Base-by-base conservation (phyloP, 352 stramenopile genomes). In the Pythium myriotylum region DNA sequence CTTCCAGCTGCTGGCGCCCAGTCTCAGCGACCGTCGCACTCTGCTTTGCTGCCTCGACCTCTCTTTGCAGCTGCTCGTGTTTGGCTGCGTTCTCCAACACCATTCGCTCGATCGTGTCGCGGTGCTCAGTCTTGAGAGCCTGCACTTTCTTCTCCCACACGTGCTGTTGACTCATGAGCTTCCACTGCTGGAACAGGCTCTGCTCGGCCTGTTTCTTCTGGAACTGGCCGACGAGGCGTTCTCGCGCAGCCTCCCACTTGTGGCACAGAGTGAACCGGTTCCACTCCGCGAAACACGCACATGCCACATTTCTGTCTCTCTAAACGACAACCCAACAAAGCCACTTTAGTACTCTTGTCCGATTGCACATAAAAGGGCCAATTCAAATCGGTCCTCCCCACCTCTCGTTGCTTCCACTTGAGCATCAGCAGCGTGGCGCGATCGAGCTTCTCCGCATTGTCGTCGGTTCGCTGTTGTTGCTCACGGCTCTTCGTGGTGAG, bases 1-100 rank as follows among this genome's bases (percentile, higher is more conserved):
- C 77, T 59, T 90, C 81, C 10, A 90, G 57, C 40, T 81, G 73
- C 32, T 83, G 70, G 0, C 67, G 72, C 22, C 68, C 76, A 14
- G 76, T 69, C 19, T 84, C 68, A 6, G 77, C 68, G n/a, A 73
- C 54, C 0, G 67, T 39, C 27, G 79, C 53, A 39, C 72, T 65
- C 4, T 46, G 48, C 63, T 68, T 77, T 10, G 78, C 59, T 14
- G 72, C 62, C 2, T 86, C 64, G 14, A 87, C 20, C 33, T 79
- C 73, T n/a, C 61, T 52, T 39, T 81, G 70, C 54, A 88, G 67
- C 68, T 84, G 17, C 29, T 59, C 14, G 1, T 59, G 19, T 26
- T 39, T 26, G 5, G 9, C 14, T 17, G 22, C 33, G 24, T 59
- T 32, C 4, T 63, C 46, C 12, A 12, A 14, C 12, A 3, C 54